These are phyloP conservation scores for Paecilomyces niveus DNA, from an alignment of 2,329 filamentous ascomycete species.

Conservation along the genomic window DNA sequence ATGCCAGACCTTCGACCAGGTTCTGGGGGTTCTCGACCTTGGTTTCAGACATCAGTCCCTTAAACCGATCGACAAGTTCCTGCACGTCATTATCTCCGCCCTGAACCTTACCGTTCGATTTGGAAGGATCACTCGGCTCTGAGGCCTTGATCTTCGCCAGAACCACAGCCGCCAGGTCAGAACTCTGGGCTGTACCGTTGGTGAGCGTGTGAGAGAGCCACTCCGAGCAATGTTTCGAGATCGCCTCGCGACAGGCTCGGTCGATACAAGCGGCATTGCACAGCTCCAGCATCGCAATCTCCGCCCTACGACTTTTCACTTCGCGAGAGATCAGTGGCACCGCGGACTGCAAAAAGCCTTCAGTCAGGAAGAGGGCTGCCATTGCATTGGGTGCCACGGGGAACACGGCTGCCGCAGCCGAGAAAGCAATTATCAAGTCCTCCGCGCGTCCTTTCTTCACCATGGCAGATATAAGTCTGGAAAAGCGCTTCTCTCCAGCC, in stretches of 20 bases:
- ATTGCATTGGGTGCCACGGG: conserved; percentile 73
- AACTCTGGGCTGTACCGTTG: conserved; percentile 54
- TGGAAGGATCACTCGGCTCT: conserved; percentile 21
- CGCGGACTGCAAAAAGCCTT: conserved; percentile 75
- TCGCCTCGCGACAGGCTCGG: conserved; percentile 69
- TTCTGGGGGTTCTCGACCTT: conserved; percentile 56
- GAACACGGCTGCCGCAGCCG: conserved; percentile 81
- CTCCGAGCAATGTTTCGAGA: conserved; percentile 74
- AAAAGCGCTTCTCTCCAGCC: conserved; percentile 61
- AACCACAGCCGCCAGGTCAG: conserved; percentile 60
- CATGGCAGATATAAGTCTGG: conserved; percentile 65
- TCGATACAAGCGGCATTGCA: conserved; percentile 89
- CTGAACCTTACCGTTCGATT: conserved; percentile 24
- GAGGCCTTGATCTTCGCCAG: conserved; percentile 55
- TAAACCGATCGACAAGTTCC: conserved; percentile 50
- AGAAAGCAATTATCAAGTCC: conserved; percentile 86
- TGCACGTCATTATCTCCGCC: conserved; percentile 41
- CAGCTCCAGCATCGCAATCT: conserved; percentile 79
- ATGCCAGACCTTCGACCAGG: conserved; percentile 85
- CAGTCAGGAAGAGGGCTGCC: conserved; percentile 73
- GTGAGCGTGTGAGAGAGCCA: conserved; percentile 83
- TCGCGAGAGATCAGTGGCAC: conserved; percentile 69
- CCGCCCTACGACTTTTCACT: conserved; percentile 78
- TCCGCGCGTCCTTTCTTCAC: conserved; percentile 72
- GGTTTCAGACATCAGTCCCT: conserved; percentile 35